Evolutionary conservation across 257 asterid species (phyloP).

Genomic region (Catharanthus roseus): DNA sequence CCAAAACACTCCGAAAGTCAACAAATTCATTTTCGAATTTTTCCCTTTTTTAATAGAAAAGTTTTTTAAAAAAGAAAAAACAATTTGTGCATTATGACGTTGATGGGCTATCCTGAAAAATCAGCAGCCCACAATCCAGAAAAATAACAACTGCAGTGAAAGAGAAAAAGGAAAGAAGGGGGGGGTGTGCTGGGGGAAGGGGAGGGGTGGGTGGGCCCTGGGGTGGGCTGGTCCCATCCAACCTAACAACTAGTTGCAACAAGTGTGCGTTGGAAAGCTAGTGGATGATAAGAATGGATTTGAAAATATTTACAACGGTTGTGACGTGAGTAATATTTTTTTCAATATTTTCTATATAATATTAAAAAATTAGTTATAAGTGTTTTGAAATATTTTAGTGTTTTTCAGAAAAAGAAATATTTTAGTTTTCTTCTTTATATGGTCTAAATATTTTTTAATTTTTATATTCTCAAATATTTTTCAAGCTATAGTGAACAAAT

Average conservation of each 20-base stretch:
- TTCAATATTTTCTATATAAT: no score
- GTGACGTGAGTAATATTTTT: no score
- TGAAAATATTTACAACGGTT: not conserved
- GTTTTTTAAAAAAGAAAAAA: not conserved
- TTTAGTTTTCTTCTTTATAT: no score
- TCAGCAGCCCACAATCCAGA: slow-evolving; percentile 14
- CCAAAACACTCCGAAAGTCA: not conserved
- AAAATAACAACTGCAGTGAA: not conserved
- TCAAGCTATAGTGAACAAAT: no score
- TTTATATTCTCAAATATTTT: no score
- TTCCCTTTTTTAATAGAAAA: no score
- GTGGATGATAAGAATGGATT: not conserved
- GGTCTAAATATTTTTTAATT: no score
- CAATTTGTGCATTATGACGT: slow-evolving; percentile 4
- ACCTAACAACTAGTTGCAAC: slow-evolving; percentile 10
- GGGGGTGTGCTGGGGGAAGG: no score
- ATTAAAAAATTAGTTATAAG: no score
- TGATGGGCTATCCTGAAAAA: slow-evolving; percentile 13
- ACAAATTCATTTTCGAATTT: slow-evolving; percentile 10
- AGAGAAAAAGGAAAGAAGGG: not conserved
- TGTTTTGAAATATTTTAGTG: no score
- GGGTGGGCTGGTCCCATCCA: slow-evolving; percentile 12
- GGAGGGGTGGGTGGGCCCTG: not conserved
- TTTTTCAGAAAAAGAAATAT: no score
- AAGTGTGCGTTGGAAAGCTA: slow-evolving; percentile 12